These are phyloP conservation scores for Candida glucosophila DNA, from an alignment of 1,139 yeast species.

Conservation along the genomic window DNA sequence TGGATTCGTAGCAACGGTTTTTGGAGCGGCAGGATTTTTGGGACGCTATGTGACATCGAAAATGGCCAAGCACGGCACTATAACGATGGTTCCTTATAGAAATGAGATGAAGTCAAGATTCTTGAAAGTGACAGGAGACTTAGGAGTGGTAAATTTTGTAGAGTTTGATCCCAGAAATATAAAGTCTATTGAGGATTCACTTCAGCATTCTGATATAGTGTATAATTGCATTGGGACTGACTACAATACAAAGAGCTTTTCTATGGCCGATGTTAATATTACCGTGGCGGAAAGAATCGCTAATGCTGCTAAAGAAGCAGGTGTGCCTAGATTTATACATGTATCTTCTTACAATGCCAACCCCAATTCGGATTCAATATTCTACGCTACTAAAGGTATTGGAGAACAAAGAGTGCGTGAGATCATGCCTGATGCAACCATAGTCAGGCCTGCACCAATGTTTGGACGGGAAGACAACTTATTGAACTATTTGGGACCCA, in stretches of 20 bases:
- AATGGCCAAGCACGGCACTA: constrained; percentile 76
- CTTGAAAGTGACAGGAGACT: constrained; percentile 76
- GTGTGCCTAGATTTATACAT: constrained; percentile 69
- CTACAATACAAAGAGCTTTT: constrained; percentile 69
- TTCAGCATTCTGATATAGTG: constrained; percentile 77
- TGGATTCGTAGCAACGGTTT: constrained; percentile 87
- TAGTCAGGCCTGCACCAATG: constrained; percentile 81
- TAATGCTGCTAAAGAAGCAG: constrained; percentile 61
- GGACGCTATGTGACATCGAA: constrained; percentile 69
- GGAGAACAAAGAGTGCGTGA: constrained; percentile 69
- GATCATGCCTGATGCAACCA: constrained; percentile 66
- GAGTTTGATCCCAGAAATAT: constrained; percentile 79
- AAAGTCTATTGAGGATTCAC: constrained; percentile 68
- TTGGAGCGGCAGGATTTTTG: constrained; percentile 75
- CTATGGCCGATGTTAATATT: constrained; percentile 77
- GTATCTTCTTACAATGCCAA: constrained; percentile 78
- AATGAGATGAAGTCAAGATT: constrained; percentile 76
- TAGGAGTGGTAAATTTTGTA: constrained; percentile 79
- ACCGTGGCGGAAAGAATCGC: constrained; percentile 76
- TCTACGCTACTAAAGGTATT: constrained; percentile 72
- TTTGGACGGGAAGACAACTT: constrained; percentile 71
- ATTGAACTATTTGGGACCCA: constrained; percentile 53
- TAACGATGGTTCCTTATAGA: constrained; percentile 68
- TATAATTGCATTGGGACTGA: constrained; percentile 76
- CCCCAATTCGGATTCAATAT: constrained; percentile 57